phyloP scores from a whole-genome alignment of 805 yeast species.

The Hanseniaspora pseudoguilliermondii region DNA sequence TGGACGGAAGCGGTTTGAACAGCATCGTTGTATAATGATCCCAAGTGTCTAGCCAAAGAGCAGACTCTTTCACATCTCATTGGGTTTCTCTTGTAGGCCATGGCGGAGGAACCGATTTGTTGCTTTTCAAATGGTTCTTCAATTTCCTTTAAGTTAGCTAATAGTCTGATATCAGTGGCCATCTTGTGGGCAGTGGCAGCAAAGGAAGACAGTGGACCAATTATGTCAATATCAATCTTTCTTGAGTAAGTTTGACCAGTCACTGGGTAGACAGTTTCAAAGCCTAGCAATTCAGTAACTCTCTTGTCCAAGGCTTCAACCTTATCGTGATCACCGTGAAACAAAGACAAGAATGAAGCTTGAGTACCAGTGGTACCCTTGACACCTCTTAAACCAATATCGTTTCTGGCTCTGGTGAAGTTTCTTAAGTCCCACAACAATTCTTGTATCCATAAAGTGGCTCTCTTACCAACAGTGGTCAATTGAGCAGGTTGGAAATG shows the following conservation, averaged over 20 bases:
- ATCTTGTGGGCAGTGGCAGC: constrained; percentile 95
- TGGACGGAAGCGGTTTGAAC: constrained; percentile 95
- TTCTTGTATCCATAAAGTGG: constrained; percentile 95
- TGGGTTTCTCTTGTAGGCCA: constrained; percentile 99
- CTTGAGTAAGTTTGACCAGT: constrained; percentile 99
- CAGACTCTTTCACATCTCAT: constrained; percentile 99
- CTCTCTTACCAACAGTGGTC: constrained; percentile 96
- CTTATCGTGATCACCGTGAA: constrained; percentile 93
- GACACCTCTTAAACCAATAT: constrained; percentile 91
- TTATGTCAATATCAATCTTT: constrained; percentile 89
- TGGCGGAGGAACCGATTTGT: constrained; percentile 96
- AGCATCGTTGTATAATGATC: constrained; percentile 82
- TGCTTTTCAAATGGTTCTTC: constrained; percentile 98
- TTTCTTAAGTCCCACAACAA: constrained; percentile 95
- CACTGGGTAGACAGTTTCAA: constrained; percentile 89
- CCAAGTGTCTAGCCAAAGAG: constrained; percentile 92
- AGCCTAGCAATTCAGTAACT: constrained; percentile 86
- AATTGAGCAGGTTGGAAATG: constrained; percentile 99
- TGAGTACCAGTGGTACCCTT: constrained; percentile 99
- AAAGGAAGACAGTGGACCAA: constrained; percentile 83
- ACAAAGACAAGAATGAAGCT: constrained; percentile 85
- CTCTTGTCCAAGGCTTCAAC: constrained; percentile 86
- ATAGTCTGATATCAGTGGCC: constrained; percentile 90
- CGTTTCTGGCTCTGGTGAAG: constrained; percentile 90
- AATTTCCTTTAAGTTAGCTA: constrained; percentile 91